Percentiles rank a stretch among this genome's conserved stretches.
These are phyloP conservation scores for Chrysoporthe puriensis DNA, from an alignment of 2,329 filamentous ascomycete genomes.

Conservation along the genomic window DNA sequence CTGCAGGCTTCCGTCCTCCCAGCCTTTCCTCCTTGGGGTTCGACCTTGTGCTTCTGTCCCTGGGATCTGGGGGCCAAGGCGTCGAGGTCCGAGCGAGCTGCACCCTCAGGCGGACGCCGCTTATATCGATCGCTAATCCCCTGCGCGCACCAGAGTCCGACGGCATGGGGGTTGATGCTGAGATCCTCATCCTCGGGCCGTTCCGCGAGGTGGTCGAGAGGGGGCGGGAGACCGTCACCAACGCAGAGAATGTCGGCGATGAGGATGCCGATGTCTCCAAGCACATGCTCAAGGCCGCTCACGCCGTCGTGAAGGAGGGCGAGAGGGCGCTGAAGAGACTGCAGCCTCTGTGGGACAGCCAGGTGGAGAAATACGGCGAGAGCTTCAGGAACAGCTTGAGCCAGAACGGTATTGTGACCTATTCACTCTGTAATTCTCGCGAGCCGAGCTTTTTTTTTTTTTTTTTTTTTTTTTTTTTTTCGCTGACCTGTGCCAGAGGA, in stretches of 20 bases:
- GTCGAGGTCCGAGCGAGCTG: not conserved
- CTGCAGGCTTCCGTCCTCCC: not conserved
- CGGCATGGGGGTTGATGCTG: slow-evolving; percentile 32
- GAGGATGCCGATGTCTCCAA: slow-evolving; percentile 33
- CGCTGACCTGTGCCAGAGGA: slow-evolving; percentile 16
- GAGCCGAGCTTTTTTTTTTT: not conserved
- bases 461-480: no score
- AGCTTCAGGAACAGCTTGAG: slow-evolving; percentile 41
- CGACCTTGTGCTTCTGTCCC: not conserved
- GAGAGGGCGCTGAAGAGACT: slow-evolving; percentile 44
- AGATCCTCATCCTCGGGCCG: slow-evolving; percentile 29
- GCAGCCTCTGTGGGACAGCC: slow-evolving; percentile 43
- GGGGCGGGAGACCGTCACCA: slow-evolving; percentile 42
- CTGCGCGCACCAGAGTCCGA: not conserved
- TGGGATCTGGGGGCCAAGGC: not conserved
- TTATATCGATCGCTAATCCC: not conserved
- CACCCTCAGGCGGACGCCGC: not conserved
- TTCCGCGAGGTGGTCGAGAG: slow-evolving; percentile 38
- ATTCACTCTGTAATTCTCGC: not conserved
- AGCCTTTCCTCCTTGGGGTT: not conserved
- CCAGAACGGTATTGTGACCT: slow-evolving; percentile 36
- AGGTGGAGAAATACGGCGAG: slow-evolving; percentile 42
- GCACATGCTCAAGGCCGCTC: slow-evolving; percentile 40
- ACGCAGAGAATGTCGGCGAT: slow-evolving; percentile 36
- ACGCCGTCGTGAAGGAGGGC: slow-evolving; percentile 36